Conservation (phyloP, 768 basidiomycete species). For the Boletus reticuloceps region DNA sequence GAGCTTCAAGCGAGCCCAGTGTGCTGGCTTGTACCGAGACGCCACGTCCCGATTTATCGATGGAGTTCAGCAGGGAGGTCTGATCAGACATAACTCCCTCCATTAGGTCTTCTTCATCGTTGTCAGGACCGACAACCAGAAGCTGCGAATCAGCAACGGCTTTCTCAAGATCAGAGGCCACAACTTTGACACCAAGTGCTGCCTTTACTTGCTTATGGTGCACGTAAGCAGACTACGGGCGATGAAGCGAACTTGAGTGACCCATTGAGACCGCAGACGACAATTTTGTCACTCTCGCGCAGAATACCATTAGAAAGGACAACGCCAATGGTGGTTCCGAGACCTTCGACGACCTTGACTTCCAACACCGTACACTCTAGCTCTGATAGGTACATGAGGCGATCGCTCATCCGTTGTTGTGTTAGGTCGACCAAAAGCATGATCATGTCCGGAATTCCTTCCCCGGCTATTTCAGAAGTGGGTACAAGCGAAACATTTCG, state of each 20-base stretch:
- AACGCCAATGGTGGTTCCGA: constrained; percentile 97
- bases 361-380: constrained; percentile 97
- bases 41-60: constrained; percentile 94
- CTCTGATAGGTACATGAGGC: constrained; percentile 96
- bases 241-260: constrained; percentile 74
- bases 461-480: constrained; percentile 94
- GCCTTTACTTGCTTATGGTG: constrained; percentile 98
- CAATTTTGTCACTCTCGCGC: constrained; percentile 89
- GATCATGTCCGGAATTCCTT: constrained; percentile 99
- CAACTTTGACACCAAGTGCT: constrained; percentile 93
- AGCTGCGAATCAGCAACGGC: constrained; percentile 96
- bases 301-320: constrained; percentile 93
- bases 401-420: constrained; percentile 96
- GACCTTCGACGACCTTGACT: constrained; percentile 97
- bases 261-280: constrained; percentile 95
- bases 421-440: constrained; percentile 97
- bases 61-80: constrained; percentile 80
- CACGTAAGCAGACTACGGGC: constrained; percentile 81
- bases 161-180: constrained; percentile 94
- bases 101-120: constrained; percentile 92
- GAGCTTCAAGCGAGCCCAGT: constrained; percentile 92
- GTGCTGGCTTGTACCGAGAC: constrained; percentile 98
- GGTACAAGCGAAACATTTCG: no score
- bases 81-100: constrained; percentile 98
- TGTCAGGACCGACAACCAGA: constrained; percentile 89